A percentile compares a stretch with the other conserved stretches of the same genome.
Conservation (phyloP, 2,329 filamentous ascomycete species). For the Trichophyton schoenleinii region DNA sequence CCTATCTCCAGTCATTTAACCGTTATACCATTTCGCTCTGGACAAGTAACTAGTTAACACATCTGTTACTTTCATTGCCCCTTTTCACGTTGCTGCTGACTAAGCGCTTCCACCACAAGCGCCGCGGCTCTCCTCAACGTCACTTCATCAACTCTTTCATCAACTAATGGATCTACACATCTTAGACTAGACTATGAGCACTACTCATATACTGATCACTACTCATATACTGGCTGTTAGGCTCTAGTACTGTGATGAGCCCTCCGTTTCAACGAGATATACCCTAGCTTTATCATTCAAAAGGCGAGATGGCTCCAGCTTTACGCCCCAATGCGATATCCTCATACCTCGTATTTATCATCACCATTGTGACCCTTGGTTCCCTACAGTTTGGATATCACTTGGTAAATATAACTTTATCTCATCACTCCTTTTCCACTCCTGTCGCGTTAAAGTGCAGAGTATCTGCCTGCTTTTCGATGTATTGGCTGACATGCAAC, state of each 20-base stretch:
- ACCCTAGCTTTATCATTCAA: background rate
- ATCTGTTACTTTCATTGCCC: background rate
- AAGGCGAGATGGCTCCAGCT: background rate
- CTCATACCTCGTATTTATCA: slow-evolving; percentile 62
- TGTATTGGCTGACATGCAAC: background rate
- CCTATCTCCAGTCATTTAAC: background rate
- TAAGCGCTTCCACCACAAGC: background rate
- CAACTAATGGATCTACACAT: background rate
- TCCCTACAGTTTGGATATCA: slow-evolving; percentile 93
- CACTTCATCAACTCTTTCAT: background rate
- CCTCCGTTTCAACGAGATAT: background rate
- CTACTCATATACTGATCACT: too few species aligned
- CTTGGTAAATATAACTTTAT: slow-evolving; percentile 46
- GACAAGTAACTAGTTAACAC: background rate
- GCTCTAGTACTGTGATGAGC: background rate
- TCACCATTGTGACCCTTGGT: slow-evolving; percentile 67
- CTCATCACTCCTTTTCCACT: background rate
- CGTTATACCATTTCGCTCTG: too few species aligned
- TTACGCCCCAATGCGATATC: slow-evolving; percentile 39
- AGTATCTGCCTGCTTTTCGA: background rate
- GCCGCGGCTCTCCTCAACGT: background rate
- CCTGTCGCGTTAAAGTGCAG: background rate
- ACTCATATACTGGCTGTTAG: background rate
- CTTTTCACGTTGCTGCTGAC: background rate
- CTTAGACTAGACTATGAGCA: background rate